These are phyloP conservation scores for Diaporthe ilicicola DNA, from an alignment of 2,329 filamentous ascomycete species.

Conservation along the genomic window DNA sequence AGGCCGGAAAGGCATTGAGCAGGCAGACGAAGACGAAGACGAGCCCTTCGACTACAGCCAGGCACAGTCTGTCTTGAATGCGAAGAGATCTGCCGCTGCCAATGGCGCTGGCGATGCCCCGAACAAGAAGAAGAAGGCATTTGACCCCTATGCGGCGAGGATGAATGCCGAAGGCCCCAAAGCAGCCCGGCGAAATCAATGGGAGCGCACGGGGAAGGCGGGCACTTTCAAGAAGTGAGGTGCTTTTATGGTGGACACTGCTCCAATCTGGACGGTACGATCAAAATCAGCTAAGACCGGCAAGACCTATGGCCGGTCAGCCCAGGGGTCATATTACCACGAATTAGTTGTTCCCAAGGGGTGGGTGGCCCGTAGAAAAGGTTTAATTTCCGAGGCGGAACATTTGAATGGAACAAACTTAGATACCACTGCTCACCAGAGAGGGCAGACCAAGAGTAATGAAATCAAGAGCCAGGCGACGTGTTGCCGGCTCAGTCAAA, in stretches of 20 bases:
- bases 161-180: constrained; percentile 42
- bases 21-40: constrained; percentile 39
- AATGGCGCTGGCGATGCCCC: constrained; percentile 35
- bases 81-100: constrained; percentile 35
- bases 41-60: constrained; percentile 48
- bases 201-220: constrained; percentile 44
- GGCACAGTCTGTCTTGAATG: constrained; percentile 44
- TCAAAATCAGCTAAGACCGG: not conserved
- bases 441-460: not conserved
- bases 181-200: constrained; percentile 43
- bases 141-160: constrained; percentile 43
- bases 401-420: not conserved
- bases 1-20: not conserved
- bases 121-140: constrained; percentile 40
- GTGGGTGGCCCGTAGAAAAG: not conserved
- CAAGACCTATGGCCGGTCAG: not conserved
- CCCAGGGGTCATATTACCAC: not conserved
- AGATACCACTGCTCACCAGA: not conserved
- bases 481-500: not conserved
- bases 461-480: not conserved
- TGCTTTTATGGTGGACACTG: not conserved
- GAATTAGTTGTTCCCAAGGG: not conserved
- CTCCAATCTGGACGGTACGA: not conserved
- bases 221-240: constrained; percentile 52
- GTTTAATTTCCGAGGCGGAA: not conserved